Base-by-base conservation (phyloP, 2,329 filamentous ascomycete species). In the Teratosphaeria pseudoeucalypti region DNA sequence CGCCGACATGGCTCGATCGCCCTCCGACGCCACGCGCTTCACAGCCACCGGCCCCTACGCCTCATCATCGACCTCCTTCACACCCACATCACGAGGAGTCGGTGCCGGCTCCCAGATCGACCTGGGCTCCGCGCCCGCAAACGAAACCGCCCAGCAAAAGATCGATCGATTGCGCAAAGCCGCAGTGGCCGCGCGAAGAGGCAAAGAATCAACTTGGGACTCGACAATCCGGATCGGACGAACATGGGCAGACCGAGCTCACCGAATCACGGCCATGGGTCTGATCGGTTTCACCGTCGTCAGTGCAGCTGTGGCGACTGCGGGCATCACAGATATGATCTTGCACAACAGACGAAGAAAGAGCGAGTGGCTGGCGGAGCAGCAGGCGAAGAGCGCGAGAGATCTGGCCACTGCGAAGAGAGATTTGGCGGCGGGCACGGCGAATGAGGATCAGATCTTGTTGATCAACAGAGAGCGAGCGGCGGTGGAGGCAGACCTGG, bases 1-100 rank as follows among this genome's bases (percentile, higher is more conserved):
- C 52, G 19, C 53, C 43, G 19, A 19, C 53, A 79, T 79, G 77
- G 81, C 87, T 62, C 86, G 87, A 71, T 89, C 84, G 76, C 85
- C 88, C 72, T 84, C 83, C 68, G 89, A 92, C 73, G 89, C 89
- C 66, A 94, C 89, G 68, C 86, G 88, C 71, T 94, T 89, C 75
- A 89, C 86, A 16, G 77, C 85, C 29, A 87, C 84, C 19, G 84
- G 81, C 62, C 85, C 85, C 39, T 88, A 90, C 75, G 88, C 87
- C 67, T 81, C 81, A 64, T 83, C 84, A 65, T 88, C 88, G 72
- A 74, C 80, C 52, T 60, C 60, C 57, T 73, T 77, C 62, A 70
- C 71, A 59, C 72, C 73, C 61, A 67, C 62, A 53, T 58, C 62
- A 52, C 34, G 60, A 58, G 29, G 29, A 32, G 34, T 61, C 39